phyloP scores from a whole-genome alignment of 2,329 filamentous ascomycete genomes.

The Amauroascus niger region DNA sequence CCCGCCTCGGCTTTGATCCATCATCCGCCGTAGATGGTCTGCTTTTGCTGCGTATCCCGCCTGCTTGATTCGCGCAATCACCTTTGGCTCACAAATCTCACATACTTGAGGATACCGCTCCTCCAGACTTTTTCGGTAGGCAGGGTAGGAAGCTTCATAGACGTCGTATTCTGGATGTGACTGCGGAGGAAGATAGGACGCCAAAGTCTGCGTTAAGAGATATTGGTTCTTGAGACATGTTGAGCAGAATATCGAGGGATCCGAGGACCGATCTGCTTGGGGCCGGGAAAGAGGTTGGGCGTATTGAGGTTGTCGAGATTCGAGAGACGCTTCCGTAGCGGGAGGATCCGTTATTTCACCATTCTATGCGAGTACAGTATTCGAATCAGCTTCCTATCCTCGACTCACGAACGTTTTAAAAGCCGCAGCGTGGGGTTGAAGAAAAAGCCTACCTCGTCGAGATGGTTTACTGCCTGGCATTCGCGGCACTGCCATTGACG shows the following conservation, averaged over 20 bases:
- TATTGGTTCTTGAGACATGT: conserved; percentile 84
- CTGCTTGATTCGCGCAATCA: conserved; percentile 57
- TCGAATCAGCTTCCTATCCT: neutral
- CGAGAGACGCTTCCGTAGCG: conserved; percentile 45
- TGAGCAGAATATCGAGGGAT: conserved; percentile 53
- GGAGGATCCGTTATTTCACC: conserved; percentile 87
- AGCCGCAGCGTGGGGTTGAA: neutral
- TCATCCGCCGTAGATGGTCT: conserved; percentile 65
- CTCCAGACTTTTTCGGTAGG: conserved; percentile 64
- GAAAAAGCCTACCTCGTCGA: conserved; percentile 60
- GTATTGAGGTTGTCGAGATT: conserved; percentile 39
- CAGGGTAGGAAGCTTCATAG: conserved; percentile 58
- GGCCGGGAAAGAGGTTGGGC: conserved; percentile 38
- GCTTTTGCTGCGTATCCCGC: conserved; percentile 74
- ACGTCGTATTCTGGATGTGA: conserved; percentile 58
- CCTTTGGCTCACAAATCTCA: conserved; percentile 63
- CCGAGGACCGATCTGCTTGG: conserved; percentile 24
- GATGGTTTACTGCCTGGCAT: conserved; percentile 80
- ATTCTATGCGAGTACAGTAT: conserved; percentile 43
- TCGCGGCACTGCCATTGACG: conserved; percentile 61
- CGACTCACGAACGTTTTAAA: neutral
- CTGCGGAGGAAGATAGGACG: conserved; percentile 63
- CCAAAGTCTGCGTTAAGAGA: conserved; percentile 63
- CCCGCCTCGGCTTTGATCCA: conserved; percentile 50
- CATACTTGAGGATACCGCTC: conserved; percentile 83